Evolutionary conservation across 805 yeast genomes (phyloP), one percentile per base, ranked within the genome.

Genomic region (Scheffersomyces lignosus): DNA sequence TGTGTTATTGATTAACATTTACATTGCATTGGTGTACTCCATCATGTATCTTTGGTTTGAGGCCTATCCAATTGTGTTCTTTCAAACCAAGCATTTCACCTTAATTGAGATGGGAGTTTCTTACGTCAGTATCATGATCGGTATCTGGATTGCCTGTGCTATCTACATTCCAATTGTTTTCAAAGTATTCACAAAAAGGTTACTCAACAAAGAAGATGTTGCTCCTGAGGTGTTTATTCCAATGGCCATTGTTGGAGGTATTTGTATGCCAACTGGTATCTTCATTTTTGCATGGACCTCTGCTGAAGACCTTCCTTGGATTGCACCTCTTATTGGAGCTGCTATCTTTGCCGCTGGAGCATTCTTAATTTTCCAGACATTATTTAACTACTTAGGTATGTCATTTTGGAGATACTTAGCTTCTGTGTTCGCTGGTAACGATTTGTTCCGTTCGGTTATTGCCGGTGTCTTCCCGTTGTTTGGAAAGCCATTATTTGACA

Each of bases 391-490:
- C 40, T 54, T 78, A 35, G 71, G 71, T 2, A 54, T 61, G 33
- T 61, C 73, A 6, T 78, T 71, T 48, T 71, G 69, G 15, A 54
- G 71, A 34, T 71, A 71, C 47, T 42, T 73, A 37, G 81, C 81
- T 2, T 75, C 81, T 1, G 81, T 73, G 3, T 75, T 71, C 53
- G 81, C 82, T 4, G 73, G 77, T 26, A 77, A 76, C 48, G 73
- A 64, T 27, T 56, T 77, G 13, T 63, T 67, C 36, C 67, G 83
- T 32, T 62, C 75, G 4, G 54, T 56, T 2, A 67, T 71, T 45
- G 83, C 80, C 1, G 75, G 77, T 40, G 74, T 72, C 3, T 79
- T 79, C 63, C 83, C 84, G 24, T 62, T 83, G 34, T 81, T 83
- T 55, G 82, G 84, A 7, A 52, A 67, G 29, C 75, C 77, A 26